Conservation (phyloP, 1,139 yeast species). For the Blastobotrys aristatus region DNA sequence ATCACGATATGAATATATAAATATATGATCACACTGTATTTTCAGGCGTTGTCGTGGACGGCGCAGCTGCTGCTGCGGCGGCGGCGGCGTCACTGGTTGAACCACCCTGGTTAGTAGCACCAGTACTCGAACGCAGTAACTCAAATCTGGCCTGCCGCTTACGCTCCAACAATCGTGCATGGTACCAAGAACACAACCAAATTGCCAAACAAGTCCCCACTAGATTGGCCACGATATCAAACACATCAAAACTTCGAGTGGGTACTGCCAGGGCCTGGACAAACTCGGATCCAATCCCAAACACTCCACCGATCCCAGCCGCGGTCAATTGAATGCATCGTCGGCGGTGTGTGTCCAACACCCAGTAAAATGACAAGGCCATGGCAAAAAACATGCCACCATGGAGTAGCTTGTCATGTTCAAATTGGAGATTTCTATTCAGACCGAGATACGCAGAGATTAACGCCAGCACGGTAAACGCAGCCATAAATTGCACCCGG, state of each 20-base stretch:
- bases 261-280: conserved; percentile 34
- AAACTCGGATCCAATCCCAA: conserved; percentile 50
- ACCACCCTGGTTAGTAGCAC: background rate
- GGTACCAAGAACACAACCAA: conserved; percentile 33
- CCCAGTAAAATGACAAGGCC: conserved; percentile 52
- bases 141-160: conserved; percentile 31
- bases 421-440: conserved; percentile 40
- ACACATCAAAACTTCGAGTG: conserved; percentile 34
- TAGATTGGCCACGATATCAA: conserved; percentile 36
- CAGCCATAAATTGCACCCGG: conserved; percentile 22
- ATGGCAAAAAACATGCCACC: conserved; percentile 46
- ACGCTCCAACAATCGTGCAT: conserved; percentile 32
- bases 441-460: conserved; percentile 44
- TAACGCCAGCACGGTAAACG: conserved; percentile 29
- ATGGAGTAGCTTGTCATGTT: conserved; percentile 53
- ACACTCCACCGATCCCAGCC: conserved; percentile 42
- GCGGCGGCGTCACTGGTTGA: background rate
- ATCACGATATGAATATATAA: no score
- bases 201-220: conserved; percentile 35
- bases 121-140: conserved; percentile 22
- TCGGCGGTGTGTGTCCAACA: conserved; percentile 43
- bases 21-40: no score
- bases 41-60: background rate
- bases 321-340: conserved; percentile 43
- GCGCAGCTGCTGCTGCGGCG: background rate